phyloP scores from a whole-genome alignment of 1,139 yeast species.

The Yamadazyma taylorii region DNA sequence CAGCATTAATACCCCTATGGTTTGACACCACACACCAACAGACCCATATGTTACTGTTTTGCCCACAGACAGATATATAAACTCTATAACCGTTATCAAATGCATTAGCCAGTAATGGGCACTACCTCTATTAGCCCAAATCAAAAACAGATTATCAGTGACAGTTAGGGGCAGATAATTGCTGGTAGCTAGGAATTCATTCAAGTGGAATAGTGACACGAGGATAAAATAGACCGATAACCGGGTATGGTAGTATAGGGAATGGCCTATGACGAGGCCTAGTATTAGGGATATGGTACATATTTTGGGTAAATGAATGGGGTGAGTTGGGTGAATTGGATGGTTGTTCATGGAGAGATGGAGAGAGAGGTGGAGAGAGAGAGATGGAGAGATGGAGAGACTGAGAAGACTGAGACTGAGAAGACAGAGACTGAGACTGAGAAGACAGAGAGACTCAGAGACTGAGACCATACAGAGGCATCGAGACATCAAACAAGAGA shows the following conservation, averaged over 20 bases:
- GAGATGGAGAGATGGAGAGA: too few species aligned
- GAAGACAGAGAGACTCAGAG: too few species aligned
- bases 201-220: conserved; percentile 22
- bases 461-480: too few species aligned
- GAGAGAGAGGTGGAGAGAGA: too few species aligned
- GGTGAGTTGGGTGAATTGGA: too few species aligned
- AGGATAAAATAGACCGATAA: conserved; percentile 4
- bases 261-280: conserved; percentile 19
- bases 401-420: too few species aligned
- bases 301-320: conserved; percentile 1
- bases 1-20: conserved; percentile 12
- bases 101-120: conserved; percentile 34
- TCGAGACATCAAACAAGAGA: too few species aligned
- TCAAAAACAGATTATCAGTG: conserved; percentile 32
- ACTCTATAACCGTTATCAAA: conserved; percentile 27
- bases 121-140: conserved; percentile 40
- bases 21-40: not conserved
- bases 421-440: too few species aligned
- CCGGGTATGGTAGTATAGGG: conserved; percentile 1
- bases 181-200: conserved; percentile 31
- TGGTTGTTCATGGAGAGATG: too few species aligned
- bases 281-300: conserved; percentile 10
- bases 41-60: not conserved
- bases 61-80: conserved; percentile 11
- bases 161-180: conserved; percentile 25